Percentiles rank a stretch among this genome's conserved stretches.
phyloP scores from a whole-genome alignment of 331 rosid genomes.

The Quercus phellos region DNA sequence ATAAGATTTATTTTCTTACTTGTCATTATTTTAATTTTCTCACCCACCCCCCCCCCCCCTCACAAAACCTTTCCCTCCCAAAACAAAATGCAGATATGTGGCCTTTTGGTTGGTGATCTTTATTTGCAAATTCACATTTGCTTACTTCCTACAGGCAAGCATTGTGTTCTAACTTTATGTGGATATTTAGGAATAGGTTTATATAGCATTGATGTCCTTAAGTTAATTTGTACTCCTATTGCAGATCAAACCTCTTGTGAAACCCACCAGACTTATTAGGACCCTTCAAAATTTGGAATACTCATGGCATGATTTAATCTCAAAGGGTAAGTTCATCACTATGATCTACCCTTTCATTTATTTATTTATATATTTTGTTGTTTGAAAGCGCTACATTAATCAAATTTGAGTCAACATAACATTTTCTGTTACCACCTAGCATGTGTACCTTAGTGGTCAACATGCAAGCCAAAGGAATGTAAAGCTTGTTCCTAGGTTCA shows the following conservation, averaged over 20 bases:
- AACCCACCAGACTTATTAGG: constrained; percentile 59
- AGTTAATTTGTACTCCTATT: constrained; percentile 16
- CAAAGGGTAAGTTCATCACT: constrained; percentile 51
- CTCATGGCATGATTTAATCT: constrained; percentile 89
- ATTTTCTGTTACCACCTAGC: background rate
- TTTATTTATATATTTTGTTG: background rate
- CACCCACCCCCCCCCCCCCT: background rate
- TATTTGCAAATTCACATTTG: constrained; percentile 76
- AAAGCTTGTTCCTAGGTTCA: too few species aligned
- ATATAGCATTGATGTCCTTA: constrained; percentile 11
- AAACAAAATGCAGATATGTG: constrained; percentile 55
- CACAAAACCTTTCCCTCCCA: background rate
- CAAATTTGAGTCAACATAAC: background rate
- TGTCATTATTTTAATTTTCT: background rate
- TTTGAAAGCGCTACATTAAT: background rate
- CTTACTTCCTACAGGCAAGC: constrained; percentile 95
- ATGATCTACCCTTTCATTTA: background rate
- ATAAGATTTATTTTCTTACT: background rate
- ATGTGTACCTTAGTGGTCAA: background rate
- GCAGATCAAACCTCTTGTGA: constrained; percentile 89
- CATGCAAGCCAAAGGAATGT: too few species aligned
- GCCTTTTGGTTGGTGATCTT: constrained; percentile 78
- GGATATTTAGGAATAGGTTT: constrained; percentile 1
- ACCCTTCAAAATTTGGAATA: constrained; percentile 43
- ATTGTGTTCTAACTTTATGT: background rate